These are phyloP conservation scores for Brettanomyces anomalus DNA, from an alignment of 805 yeast genomes.

Conservation along the genomic window DNA sequence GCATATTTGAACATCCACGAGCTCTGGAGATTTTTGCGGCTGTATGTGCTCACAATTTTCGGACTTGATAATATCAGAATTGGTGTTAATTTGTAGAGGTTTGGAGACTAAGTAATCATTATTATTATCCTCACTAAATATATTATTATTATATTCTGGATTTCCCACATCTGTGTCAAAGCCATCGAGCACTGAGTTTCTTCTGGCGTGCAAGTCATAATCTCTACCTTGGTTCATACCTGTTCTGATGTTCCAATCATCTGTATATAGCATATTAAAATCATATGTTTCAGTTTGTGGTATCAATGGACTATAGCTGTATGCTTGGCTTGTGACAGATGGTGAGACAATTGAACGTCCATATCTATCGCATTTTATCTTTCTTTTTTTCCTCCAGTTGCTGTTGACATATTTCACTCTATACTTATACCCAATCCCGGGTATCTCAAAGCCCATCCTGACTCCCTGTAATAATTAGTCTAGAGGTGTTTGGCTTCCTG, in stretches of 20 bases:
- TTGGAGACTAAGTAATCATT: too few relatives aligned
- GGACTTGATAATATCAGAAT: not conserved
- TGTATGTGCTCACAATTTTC: not conserved
- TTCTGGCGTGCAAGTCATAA: not conserved
- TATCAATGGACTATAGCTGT: not conserved
- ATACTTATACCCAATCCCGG: not conserved
- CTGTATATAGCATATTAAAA: not conserved
- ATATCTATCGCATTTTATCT: not conserved
- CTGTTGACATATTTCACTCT: not conserved
- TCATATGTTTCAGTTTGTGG: not conserved
- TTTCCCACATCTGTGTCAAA: too few relatives aligned
- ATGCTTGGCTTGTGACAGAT: not conserved
- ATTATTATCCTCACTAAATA: too few relatives aligned
- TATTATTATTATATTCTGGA: too few relatives aligned
- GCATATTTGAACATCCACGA: not conserved
- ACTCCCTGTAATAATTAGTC: too few relatives aligned
- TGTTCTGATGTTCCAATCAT: not conserved
- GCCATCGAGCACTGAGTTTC: too few relatives aligned
- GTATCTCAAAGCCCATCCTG: slow-evolving; percentile 1
- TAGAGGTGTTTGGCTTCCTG: too few relatives aligned
- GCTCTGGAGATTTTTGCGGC: not conserved
- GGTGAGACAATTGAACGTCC: not conserved
- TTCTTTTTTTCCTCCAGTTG: not conserved
- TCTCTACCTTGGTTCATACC: not conserved
- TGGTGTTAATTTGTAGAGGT: too few relatives aligned